Evolutionary conservation across 306 rosid species (phyloP), one percentile per base, ranked within the genome.

Genomic region (Rosa rugosa): DNA sequence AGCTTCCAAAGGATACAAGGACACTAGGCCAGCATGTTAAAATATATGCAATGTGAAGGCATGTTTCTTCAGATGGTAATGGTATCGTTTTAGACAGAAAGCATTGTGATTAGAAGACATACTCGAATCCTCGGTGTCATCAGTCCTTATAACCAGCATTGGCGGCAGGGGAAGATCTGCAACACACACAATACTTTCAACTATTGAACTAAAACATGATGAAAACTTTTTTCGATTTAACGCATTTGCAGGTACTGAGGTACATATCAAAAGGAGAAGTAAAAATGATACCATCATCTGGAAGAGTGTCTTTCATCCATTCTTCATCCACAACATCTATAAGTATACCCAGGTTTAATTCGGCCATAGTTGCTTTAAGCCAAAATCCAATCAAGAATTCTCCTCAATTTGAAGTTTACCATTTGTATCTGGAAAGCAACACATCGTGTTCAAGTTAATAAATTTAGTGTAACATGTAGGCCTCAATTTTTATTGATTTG

Each of bases 281-380:
- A 16, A n/a, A 56, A 69, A 66, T 13, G 2, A 47, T 85, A 91
- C 94, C 98, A 73, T 93, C 98, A 79, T 88, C 83, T 73, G 96
- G 96, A 62, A 93, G 93, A 47, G 97, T 93, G 81, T 91, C 96
- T 85, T 91, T 88, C 96, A 91, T 91, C 98, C 97, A 93, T 77
- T 88, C 98, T 73, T 93, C 98, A 76, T 91, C 98, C 79, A 93
- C 94, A 74, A 91, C 69, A 77, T 93, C 97, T 80, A 93, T 80
- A 17, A 91, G 89, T 80, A 89, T 82, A 53, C 91, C 90, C 81
- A 87, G 60, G 85, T 87, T 90, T 69, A 88, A 41, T 75, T 92
- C 95, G 36, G 95, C 89, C 97, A 92, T 90, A 18, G 65, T 31
- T 77, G 8, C 69, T 46, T 53, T 42, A 62, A 49, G 66, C n/a